Percentiles rank a stretch among this genome's conserved stretches.
Conservation (phyloP, 495 filamentous ascomycete species). For the Penicillium salamii region DNA sequence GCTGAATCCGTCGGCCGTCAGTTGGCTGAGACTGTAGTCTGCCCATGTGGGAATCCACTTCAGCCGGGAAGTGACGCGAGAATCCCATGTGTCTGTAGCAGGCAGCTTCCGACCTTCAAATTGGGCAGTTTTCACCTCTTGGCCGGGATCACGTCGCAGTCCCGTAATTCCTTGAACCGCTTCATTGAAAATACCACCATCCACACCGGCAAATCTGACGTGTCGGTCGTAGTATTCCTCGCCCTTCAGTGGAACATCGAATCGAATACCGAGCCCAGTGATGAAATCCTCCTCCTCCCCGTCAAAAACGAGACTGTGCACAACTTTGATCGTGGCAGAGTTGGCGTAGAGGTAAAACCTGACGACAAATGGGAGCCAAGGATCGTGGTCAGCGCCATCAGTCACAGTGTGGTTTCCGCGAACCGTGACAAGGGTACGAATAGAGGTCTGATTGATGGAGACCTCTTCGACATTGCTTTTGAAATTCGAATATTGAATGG, state of each 20-base stretch:
- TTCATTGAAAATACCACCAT: constrained; percentile 37
- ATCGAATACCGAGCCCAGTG: constrained; percentile 35
- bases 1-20: constrained; percentile 49
- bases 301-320: constrained; percentile 41
- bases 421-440: constrained; percentile 37
- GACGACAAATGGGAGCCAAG: constrained; percentile 39
- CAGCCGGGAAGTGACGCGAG: constrained; percentile 30
- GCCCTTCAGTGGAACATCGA: constrained; percentile 35
- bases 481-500: constrained; percentile 21
- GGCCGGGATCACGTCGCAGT: constrained; percentile 36
- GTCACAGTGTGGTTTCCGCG: constrained; percentile 17
- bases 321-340: constrained; percentile 32
- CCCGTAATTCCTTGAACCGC: constrained; percentile 43
- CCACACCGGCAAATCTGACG: constrained; percentile 33
- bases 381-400: constrained; percentile 11
- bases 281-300: constrained; percentile 34
- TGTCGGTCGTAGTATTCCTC: constrained; percentile 41
- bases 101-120: constrained; percentile 30
- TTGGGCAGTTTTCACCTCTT: constrained; percentile 31
- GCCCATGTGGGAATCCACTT: constrained; percentile 48
- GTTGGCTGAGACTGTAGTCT: constrained; percentile 44
- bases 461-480: constrained; percentile 19
- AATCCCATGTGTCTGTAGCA: constrained; percentile 33
- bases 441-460: constrained; percentile 16
- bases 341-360: constrained; percentile 45